Percentiles rank a stretch among this genome's conserved stretches.
Evolutionary conservation across 2,329 filamentous ascomycete genomes (phyloP).

Genomic region (Helicocarpus griseus): DNA sequence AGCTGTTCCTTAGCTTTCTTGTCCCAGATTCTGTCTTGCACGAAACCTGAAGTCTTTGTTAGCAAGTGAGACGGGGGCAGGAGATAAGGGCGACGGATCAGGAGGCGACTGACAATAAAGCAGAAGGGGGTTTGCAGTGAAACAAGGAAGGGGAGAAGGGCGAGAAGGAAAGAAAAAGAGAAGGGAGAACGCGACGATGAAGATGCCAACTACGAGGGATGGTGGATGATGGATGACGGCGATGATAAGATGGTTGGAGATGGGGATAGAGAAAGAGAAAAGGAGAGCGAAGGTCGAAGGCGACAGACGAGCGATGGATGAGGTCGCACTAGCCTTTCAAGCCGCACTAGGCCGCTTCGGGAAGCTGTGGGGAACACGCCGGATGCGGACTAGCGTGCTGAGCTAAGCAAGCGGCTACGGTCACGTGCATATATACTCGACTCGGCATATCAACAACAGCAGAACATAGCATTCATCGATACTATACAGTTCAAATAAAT

Average conservation of each 20-base stretch:
- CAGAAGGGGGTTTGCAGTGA: not conserved
- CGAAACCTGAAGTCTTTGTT: slow-evolving; percentile 4
- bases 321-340: not conserved
- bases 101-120: slow-evolving; percentile 1
- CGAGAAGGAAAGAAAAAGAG: slow-evolving; percentile 1
- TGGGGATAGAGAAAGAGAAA: not conserved
- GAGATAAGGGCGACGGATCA: not conserved
- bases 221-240: not conserved
- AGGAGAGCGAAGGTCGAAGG: not conserved
- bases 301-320: not conserved
- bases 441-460: too few relatives aligned
- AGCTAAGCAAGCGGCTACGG: not conserved
- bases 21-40: not conserved
- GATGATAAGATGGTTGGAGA: not conserved
- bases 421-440: not conserved
- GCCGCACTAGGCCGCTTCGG: not conserved
- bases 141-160: slow-evolving; percentile 6
- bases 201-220: not conserved
- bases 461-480: too few relatives aligned
- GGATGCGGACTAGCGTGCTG: not conserved
- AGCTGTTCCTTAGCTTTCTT: not conserved
- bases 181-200: not conserved
- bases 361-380: not conserved
- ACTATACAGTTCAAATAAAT: too few relatives aligned
- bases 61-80: not conserved